Evolutionary conservation across 164 flowering plant species (phyloP), one percentile per base, ranked within the genome.

Genomic region (Vitis rupestris): DNA sequence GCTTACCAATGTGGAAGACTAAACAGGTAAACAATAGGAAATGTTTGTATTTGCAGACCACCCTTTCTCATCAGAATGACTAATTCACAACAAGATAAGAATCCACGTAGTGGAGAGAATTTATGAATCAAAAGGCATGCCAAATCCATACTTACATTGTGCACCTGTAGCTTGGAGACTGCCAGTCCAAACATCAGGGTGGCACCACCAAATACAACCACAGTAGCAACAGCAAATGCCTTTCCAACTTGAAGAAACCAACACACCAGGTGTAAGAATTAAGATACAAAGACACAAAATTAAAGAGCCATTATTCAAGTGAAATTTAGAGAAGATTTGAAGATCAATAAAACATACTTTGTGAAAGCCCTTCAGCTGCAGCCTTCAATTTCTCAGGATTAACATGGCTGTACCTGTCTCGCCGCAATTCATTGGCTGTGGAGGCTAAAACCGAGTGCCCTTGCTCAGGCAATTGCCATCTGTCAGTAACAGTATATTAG

Each of bases 371-470:
- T 73, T 82, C 90, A 65, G 93, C 90, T 0, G 85, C 93, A 54
- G 90, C 98, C 79, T 85, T 90, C 78, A 94, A 56, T 81, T 91
- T 90, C 75, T 91, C 87, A 8, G 96, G 82, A 70, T 84, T 81
- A 10, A 79, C 61, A 63, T 71, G 72, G 13, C 84, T 62, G 64
- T 88, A 70, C 53, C 65, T 83, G 63, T 91, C 92, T 13, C 8
- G 77, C 10, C 98, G 82, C 70, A 90, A 67, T 5, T 87, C 97
- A 77, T 94, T 94, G 6, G 98, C 98, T 1, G 94, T 94, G 3
- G 98, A 94, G 19, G 96, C 91, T 56, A 65, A 44, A 59, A 83
- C 68, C 8, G 88, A 68, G 69, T 74, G 62, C 50, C 83, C 83
- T 29, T 65, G 60, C n/a, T 69, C 52, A 4, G 97, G 97, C 71